These are phyloP conservation scores for Adenanthera pavonina DNA, from an alignment of 306 rosid species.

Conservation along the genomic window DNA sequence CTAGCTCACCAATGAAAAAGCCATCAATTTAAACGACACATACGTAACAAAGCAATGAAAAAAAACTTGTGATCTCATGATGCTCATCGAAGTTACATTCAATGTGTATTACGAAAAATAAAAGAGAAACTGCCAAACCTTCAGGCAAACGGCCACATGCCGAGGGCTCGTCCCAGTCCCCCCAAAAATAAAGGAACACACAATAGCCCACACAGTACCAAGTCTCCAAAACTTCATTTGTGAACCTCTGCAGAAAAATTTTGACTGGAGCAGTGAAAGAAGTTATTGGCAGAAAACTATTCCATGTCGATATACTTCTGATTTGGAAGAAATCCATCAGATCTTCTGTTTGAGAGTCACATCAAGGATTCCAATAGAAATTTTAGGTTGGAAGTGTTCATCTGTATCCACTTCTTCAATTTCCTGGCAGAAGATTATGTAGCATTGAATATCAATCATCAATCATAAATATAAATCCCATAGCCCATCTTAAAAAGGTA, in stretches of 20 bases:
- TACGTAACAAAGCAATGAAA: slow-evolving; percentile 14
- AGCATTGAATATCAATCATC: slow-evolving; percentile 21
- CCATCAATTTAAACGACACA: slow-evolving; percentile 5
- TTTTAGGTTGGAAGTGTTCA: slow-evolving; percentile 85
- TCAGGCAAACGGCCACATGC: slow-evolving; percentile 1
- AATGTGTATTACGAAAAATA: neutral
- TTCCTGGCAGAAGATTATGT: slow-evolving; percentile 47
- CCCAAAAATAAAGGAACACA: slow-evolving; percentile 3
- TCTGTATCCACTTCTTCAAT: slow-evolving; percentile 98
- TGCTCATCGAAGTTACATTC: slow-evolving; percentile 30
- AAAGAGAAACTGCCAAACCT: slow-evolving; percentile 35
- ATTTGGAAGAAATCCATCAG: slow-evolving; percentile 41
- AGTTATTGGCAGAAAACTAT: slow-evolving; percentile 28
- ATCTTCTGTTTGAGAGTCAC: slow-evolving; percentile 66
- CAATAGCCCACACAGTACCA: slow-evolving; percentile 32
- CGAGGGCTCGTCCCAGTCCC: neutral
- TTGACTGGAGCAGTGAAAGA: slow-evolving; percentile 37
- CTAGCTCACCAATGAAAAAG: slow-evolving; percentile 29
- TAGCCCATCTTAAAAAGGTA: too few species aligned
- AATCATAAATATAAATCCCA: slow-evolving; percentile 23
- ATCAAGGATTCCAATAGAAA: slow-evolving; percentile 69
- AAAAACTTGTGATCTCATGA: slow-evolving; percentile 18
- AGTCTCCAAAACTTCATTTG: slow-evolving; percentile 34
- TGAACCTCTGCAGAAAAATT: slow-evolving; percentile 37
- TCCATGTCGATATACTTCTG: slow-evolving; percentile 33